Conservation (phyloP, 2,329 filamentous ascomycete genomes). For the Cytospora schulzeri region DNA sequence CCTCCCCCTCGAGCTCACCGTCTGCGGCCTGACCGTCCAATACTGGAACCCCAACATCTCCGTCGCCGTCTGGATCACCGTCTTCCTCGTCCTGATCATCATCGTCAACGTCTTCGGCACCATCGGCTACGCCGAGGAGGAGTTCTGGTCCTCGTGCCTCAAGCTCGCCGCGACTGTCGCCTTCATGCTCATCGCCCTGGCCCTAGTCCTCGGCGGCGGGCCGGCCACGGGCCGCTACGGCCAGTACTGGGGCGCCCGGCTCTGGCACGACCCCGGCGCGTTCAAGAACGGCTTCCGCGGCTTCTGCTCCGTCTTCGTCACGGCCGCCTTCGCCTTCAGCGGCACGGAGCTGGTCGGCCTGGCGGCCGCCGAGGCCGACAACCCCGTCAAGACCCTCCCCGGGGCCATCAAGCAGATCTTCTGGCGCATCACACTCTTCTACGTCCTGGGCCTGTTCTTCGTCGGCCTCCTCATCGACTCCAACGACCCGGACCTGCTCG, state of each 20-base stretch:
- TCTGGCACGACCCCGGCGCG: slow-evolving; percentile 53
- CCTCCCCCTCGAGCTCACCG: slow-evolving; percentile 51
- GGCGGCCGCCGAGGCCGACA: slow-evolving; percentile 70
- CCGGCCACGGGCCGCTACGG: slow-evolving; percentile 49
- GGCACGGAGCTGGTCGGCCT: slow-evolving; percentile 77
- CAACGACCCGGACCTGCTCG: slow-evolving; percentile 49
- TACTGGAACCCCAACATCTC: slow-evolving; percentile 52
- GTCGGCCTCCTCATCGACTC: slow-evolving; percentile 53
- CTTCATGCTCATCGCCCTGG: slow-evolving; percentile 65
- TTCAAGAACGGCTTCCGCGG: slow-evolving; percentile 77
- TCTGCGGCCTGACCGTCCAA: slow-evolving; percentile 49
- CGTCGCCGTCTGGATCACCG: slow-evolving; percentile 55
- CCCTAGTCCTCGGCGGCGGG: slow-evolving; percentile 62
- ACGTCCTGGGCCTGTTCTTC: slow-evolving; percentile 55
- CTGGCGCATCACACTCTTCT: slow-evolving; percentile 60
- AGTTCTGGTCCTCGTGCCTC: slow-evolving; percentile 59
- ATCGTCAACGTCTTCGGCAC: slow-evolving; percentile 60
- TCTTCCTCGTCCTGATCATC: slow-evolving; percentile 56
- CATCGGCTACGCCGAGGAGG: slow-evolving; percentile 59
- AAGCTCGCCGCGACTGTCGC: slow-evolving; percentile 61
- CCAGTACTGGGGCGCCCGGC: slow-evolving; percentile 52
- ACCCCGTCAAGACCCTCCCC: slow-evolving; percentile 73
- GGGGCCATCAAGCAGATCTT: slow-evolving; percentile 81
- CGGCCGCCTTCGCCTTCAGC: slow-evolving; percentile 72
- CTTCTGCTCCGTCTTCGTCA: slow-evolving; percentile 72